Base-by-base conservation (phyloP, 2,329 filamentous ascomycete genomes). In the Myrmaecium sp. region DNA sequence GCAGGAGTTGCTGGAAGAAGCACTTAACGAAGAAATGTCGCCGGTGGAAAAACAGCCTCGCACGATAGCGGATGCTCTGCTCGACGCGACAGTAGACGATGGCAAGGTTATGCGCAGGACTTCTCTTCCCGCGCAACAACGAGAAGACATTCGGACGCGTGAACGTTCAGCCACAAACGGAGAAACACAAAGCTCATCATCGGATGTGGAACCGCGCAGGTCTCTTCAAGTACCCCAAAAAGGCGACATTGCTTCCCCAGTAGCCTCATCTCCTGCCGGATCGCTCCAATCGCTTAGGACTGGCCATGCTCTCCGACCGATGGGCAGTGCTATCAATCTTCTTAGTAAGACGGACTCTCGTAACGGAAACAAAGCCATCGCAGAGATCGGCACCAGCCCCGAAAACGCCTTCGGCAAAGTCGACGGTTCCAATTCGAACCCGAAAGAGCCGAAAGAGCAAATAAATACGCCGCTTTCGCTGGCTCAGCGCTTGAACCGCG, bases 71-170 rank as follows among this genome's bases (percentile, higher is more conserved):
- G 86, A 95, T 51, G 89, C 89, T 5, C 60, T 95, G 10, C 61
- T 92, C 16, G 89, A 95, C 50, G 89, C 89, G 5, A 91, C 83
- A 1, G 82, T 89, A 34, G 77, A 86, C 41, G 73, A 77, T 36
- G 59, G 71, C 43, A n/a, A 35, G 40, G 11, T 43, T 44, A 4
- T 42, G 43, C 17, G 44, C 43, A 8, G 54, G 55, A 29, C 18
- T 5, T 21, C 17, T 26, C 8, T 6, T 13, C 14, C 17, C 3
- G 10, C 1, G 6, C 19, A 26, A 12, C 21, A 27, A 9, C 25
- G 37, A 20, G 44, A 31, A 21, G 46, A 42, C 22, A 36, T 47
- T 4, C 45, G 47, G 14, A 36, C 46, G 20, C 40, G 42, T 3
- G 36, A 34, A 24, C 25, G 26, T 7, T 23, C 15, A 14, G 24